These are phyloP conservation scores for Stagonosporopsis chrysanthemi DNA, from an alignment of 2,329 filamentous ascomycete genomes.

Conservation along the genomic window DNA sequence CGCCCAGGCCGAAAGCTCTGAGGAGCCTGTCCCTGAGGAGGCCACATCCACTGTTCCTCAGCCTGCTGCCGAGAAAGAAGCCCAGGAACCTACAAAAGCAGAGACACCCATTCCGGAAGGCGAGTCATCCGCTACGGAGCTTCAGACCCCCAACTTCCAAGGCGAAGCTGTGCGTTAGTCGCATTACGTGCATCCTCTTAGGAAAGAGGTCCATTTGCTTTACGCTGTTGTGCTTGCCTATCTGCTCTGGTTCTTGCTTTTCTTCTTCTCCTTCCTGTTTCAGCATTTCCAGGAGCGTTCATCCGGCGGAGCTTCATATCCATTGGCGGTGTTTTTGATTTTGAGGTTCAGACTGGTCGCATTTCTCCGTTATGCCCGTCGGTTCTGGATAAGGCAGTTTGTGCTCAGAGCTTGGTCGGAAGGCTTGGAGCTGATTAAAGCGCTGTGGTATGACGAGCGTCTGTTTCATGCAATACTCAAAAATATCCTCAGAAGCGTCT, in stretches of 20 bases:
- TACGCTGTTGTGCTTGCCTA: background rate
- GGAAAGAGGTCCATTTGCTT: background rate
- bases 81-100: slow-evolving; percentile 19
- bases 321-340: slow-evolving; percentile 39
- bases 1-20: slow-evolving; percentile 6
- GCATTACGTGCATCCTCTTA: background rate
- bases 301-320: slow-evolving; percentile 39
- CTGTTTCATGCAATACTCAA: background rate
- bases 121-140: slow-evolving; percentile 32
- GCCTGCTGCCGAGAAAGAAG: slow-evolving; percentile 7
- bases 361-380: slow-evolving; percentile 9
- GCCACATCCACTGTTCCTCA: slow-evolving; percentile 5
- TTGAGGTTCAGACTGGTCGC: slow-evolving; percentile 12
- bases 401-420: background rate
- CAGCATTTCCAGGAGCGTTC: slow-evolving; percentile 49
- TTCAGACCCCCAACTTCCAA: slow-evolving; percentile 35
- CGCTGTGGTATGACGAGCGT: background rate
- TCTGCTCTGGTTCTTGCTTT: background rate
- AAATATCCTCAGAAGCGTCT: background rate
- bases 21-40: slow-evolving; percentile 1
- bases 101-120: slow-evolving; percentile 28
- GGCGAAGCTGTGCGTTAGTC: slow-evolving; percentile 35
- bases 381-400: slow-evolving; percentile 29
- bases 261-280: slow-evolving; percentile 17
- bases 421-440: background rate